Conservation (phyloP, 805 yeast genomes). For the Candida silvicultrix region DNA sequence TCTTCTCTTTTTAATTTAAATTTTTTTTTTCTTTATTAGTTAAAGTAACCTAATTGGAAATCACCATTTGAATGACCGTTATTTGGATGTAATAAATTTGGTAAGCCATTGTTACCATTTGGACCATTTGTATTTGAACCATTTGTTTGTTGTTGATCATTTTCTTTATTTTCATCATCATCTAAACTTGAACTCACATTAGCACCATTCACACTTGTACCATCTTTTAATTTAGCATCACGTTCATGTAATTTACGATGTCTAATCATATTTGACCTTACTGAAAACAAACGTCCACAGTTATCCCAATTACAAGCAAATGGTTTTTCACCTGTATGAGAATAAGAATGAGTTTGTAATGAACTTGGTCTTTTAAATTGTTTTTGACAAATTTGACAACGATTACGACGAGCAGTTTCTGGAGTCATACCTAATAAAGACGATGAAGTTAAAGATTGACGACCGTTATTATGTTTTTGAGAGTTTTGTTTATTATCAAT, state of each 20-base stretch:
- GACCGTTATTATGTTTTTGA: conserved; percentile 6
- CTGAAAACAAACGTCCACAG: conserved; percentile 67
- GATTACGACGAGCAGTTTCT: conserved; percentile 38
- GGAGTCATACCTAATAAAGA: conserved; percentile 32
- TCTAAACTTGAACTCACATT: not conserved
- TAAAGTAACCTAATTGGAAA: not conserved
- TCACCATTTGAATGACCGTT: not conserved
- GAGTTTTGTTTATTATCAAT: conserved; percentile 2
- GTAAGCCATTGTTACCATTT: not conserved
- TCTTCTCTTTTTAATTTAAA: no score
- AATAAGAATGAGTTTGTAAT: conserved; percentile 68
- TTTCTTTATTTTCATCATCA: not conserved
- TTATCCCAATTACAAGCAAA: conserved; percentile 55
- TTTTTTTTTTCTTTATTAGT: not conserved
- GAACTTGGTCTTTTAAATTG: conserved; percentile 81
- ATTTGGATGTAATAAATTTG: not conserved
- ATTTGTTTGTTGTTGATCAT: not conserved
- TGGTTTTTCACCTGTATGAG: conserved; percentile 81
- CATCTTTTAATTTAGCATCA: conserved; percentile 10
- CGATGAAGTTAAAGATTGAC: not conserved
- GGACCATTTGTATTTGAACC: not conserved
- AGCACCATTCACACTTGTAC: not conserved
- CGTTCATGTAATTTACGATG: conserved; percentile 63
- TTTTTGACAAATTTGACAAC: conserved; percentile 57
- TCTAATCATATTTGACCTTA: conserved; percentile 75